Base-by-base conservation (phyloP, 1,284 basidiomycete genomes). In the Ustilago esculenta region DNA sequence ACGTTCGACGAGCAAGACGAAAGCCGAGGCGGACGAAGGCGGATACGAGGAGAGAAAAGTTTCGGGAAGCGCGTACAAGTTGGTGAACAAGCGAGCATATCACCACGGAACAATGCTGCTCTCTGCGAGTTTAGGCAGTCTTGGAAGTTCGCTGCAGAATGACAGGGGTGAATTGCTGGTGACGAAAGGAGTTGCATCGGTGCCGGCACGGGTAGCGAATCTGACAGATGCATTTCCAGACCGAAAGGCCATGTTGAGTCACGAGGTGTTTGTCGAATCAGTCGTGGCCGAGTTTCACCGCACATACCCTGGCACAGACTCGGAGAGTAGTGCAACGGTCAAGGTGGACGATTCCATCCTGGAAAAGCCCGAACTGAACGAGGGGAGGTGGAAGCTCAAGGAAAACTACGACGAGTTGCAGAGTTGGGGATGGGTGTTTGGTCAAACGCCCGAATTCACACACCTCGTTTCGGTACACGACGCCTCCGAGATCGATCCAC, bases 61-160 rank as follows among this genome's bases (percentile, higher is more conserved):
- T 50, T 98, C 95, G 42, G 96, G 96, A 30, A 97, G 93, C 14
- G 96, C 96, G 7, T 99, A 97, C 85, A 98, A 97, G 84, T 91
- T 99, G 58, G 90, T 91, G 34, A 91, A 89, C 71, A 88, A 89
- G 60, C 85, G 96, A 15, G 93, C 94, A 1, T 98, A 98, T 83
- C 95, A 98, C 78, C 96, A 99, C 79, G 96, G 96, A 0, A 98
- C 95, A n/a, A 97, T 99, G 95, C 87, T 99, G 24, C 90, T 98
- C 6, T 56, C 64, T 7, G 68, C 77, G 1, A 56, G 75, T 20
- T 47, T 81, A 3, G 52, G 48, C 9, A 59, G 58, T 29, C 52
- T 81, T 18, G 75, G 73, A 6, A 65, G 71, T 17, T 63, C 72
- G n/a, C 52, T 75, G 30, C 50, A 58, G 25, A 90, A 91, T 12